Base-by-base conservation (phyloP, 2,329 filamentous ascomycete genomes). In the Colletotrichum sp. region DNA sequence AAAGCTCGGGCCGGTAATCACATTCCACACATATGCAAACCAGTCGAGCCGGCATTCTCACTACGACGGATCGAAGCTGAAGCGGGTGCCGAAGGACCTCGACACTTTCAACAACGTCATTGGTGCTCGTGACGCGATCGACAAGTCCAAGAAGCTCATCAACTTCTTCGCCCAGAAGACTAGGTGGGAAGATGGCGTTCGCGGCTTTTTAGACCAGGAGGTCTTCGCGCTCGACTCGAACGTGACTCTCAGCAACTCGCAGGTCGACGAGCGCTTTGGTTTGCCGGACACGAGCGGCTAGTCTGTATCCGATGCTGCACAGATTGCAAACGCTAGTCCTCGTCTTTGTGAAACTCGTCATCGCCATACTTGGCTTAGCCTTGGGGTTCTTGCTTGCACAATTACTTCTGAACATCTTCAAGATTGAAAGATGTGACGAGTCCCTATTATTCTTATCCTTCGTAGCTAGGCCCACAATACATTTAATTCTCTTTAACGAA, bases 401-500 rank as follows among this genome's bases (percentile, higher is more conserved):
- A 48, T 1, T 22, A 0, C 10, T 48, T 48, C 44, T 22, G 44
- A 0, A 48, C n/a, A 4, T 48, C 10, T 48, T 48, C n/a, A 48
- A 48, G n/a, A 48, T 22, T 6, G 1, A n/a, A 6, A 6, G 18
- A 5, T 8, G 8, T 5, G 8, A 8, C 4, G 16, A 48, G 9
- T 12, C 9, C 39, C 3, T n/a, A 6, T 48, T 10, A 1, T 13
- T 6, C 3, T 48, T 22, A 0, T 13, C 5, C 44, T 48, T 48
- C n/a, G 0, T 7, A 13, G 6, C 0, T 22, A 5, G 44, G n/a
- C 10, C 0, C 0, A 5, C 10, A 1, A 8, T 22, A n/a, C 6
- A 22, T 22, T 48, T 8, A 6, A 48, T 48, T 22, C 9, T 48
- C 18, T 22, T 1, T 0, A 48, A 48, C 10, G 10, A 22, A 0